Base-by-base conservation (phyloP, 2,329 filamentous ascomycete genomes). In the Magnaporthales sp. region DNA sequence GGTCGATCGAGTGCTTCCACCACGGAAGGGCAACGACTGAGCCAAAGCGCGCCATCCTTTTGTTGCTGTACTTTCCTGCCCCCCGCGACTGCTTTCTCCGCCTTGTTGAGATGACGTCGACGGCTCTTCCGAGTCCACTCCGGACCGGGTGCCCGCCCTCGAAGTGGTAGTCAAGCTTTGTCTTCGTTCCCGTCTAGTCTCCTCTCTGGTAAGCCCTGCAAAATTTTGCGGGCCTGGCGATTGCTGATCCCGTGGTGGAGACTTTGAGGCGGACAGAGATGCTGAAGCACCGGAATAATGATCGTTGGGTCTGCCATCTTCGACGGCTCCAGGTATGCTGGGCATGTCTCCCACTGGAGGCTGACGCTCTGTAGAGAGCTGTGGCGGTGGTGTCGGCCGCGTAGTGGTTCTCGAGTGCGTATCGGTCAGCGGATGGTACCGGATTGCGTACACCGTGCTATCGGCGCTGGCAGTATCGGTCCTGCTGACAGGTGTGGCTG, bases 391-490 rank as follows among this genome's bases (percentile, higher is more conserved):
- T 27, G 66, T 30, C 10, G 69, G 71, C 6, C 72, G 76, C n/a
- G 83, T 80, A 2, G 81, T 80, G 9, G 81, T 80, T 65, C 79
- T 78, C 4, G 80, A 79, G 5, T 80, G 79, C 19, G 80, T 79
- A 67, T 86, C 86, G 1, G 84, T 83, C 7, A 84, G 78, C 11
- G 84, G 80, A 66, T 87, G 85, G 69, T 89, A 89, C 65, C 86
- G 80, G 46, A 89, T 80, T 7, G 85, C 84, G 69, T 89, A 89
- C 3, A 86, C 83, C 1, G 86, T 89, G 73, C 86, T 89, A 61
- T 85, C 86, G 0, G 85, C 86, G 71, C 86, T 89, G 22, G 84
- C 81, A 1, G 86, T 88, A 68, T 89, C 86, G 22, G 86, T 85
- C 69, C 86, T 80, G 71, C 86, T 89, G 60, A 87, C 74, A 0